Conservation (phyloP, 306 rosid genomes). For the Cicer cuneatum region DNA sequence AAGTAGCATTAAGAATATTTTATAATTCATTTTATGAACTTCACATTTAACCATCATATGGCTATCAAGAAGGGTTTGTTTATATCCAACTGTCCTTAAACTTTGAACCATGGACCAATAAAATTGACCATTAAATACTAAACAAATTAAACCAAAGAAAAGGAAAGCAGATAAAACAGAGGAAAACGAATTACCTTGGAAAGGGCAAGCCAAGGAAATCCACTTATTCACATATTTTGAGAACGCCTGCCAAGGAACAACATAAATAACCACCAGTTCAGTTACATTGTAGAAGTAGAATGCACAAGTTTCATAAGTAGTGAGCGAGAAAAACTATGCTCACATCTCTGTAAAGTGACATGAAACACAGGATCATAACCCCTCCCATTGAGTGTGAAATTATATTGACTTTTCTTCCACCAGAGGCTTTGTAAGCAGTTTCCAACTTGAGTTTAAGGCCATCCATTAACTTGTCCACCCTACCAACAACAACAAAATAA, state of each 20-base stretch:
- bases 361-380: slow-evolving; percentile 70
- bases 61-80: slow-evolving; percentile 15
- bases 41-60: slow-evolving; percentile 27
- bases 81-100: slow-evolving; percentile 11
- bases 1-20: slow-evolving; percentile 15
- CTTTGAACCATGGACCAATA: slow-evolving; percentile 14
- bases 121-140: background rate
- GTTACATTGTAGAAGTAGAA: slow-evolving; percentile 35
- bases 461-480: slow-evolving; percentile 77
- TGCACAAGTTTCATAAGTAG: slow-evolving; percentile 35
- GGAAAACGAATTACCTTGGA: slow-evolving; percentile 65
- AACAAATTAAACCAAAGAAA: slow-evolving; percentile 1
- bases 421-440: slow-evolving; percentile 83
- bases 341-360: slow-evolving; percentile 79
- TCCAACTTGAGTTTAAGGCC: slow-evolving; percentile 79
- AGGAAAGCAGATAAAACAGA: slow-evolving; percentile 15
- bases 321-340: slow-evolving; percentile 47
- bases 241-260: slow-evolving; percentile 68
- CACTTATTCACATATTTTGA: slow-evolving; percentile 85
- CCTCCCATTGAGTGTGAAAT: slow-evolving; percentile 98
- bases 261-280: slow-evolving; percentile 40
- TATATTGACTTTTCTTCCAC: slow-evolving; percentile 86
- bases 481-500: slow-evolving; percentile 46
- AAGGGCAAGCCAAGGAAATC: slow-evolving; percentile 93
- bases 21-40: slow-evolving; percentile 27